phyloP scores from a whole-genome alignment of 2,329 filamentous ascomycete species.

The Penicillium polonicum region DNA sequence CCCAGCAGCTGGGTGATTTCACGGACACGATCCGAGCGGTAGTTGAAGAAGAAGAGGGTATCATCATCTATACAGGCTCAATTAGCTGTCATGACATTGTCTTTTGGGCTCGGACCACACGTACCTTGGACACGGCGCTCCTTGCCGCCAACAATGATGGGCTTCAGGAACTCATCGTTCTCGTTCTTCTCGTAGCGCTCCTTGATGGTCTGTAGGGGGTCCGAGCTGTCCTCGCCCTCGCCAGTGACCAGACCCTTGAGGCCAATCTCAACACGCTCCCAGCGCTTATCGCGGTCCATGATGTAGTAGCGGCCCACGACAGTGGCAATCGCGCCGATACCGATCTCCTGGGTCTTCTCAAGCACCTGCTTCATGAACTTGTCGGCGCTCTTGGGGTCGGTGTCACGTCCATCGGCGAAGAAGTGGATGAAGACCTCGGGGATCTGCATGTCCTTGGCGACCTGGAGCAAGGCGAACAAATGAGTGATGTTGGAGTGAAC shows the following conservation, averaged over 20 bases:
- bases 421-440: slow-evolving; percentile 98
- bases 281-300: slow-evolving; percentile 99
- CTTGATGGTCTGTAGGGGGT: slow-evolving; percentile 83
- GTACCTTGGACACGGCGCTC: slow-evolving; percentile 80
- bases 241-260: slow-evolving; percentile 82
- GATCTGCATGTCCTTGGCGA: slow-evolving; percentile 83
- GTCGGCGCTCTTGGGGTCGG: slow-evolving; percentile 89
- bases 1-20: slow-evolving; percentile 95
- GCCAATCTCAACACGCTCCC: slow-evolving; percentile 89
- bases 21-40: slow-evolving; percentile 94
- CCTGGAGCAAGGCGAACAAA: slow-evolving; percentile 79
- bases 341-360: slow-evolving; percentile 77
- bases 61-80: slow-evolving; percentile 66
- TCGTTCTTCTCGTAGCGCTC: slow-evolving; percentile 83
- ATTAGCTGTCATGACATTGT: slow-evolving; percentile 17
- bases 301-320: slow-evolving; percentile 95
- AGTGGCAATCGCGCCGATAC: slow-evolving; percentile 82
- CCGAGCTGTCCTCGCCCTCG: slow-evolving; percentile 80
- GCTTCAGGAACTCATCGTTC: slow-evolving; percentile 97
- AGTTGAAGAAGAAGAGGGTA: slow-evolving; percentile 99
- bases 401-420: slow-evolving; percentile 97
- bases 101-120: slow-evolving; percentile 17
- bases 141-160: slow-evolving; percentile 88
- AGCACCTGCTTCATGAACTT: slow-evolving; percentile 86
- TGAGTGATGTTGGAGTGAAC: slow-evolving; percentile 97